Conservation (phyloP, 345 rosid genomes). For the Rhodamnia rubescens region DNA sequence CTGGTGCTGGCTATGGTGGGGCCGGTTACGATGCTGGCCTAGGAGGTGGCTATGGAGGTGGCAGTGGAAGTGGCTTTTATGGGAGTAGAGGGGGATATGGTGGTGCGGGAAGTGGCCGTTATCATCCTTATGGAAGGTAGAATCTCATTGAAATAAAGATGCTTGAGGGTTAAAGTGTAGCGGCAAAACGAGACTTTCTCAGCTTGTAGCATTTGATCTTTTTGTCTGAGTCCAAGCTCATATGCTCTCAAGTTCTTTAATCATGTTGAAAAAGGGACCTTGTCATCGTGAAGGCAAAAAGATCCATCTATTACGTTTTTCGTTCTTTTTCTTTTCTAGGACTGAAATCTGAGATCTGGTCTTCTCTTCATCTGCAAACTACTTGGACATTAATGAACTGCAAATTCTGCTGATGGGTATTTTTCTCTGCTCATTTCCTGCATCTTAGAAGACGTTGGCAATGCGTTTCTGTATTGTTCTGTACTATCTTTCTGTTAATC, state of each 20-base stretch:
- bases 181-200: not conserved
- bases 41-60: constrained; percentile 14
- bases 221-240: not conserved
- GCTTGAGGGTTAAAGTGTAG: not conserved
- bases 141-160: not conserved
- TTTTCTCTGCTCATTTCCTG: not conserved
- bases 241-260: not conserved
- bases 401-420: constrained; percentile 5
- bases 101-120: constrained; percentile 48
- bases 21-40: not conserved
- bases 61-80: constrained; percentile 5
- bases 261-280: not conserved
- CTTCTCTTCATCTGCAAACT: not conserved
- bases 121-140: constrained; percentile 89
- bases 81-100: constrained; percentile 11
- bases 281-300: not conserved
- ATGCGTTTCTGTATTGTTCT: not conserved
- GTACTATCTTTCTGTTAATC: not conserved
- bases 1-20: constrained; percentile 46
- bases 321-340: not conserved
- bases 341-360: not conserved
- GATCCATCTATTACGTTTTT: not conserved
- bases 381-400: not conserved
- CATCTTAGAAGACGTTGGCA: not conserved
- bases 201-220: not conserved